Conservation (phyloP, 1,139 yeast genomes). For the Pichia sp. region DNA sequence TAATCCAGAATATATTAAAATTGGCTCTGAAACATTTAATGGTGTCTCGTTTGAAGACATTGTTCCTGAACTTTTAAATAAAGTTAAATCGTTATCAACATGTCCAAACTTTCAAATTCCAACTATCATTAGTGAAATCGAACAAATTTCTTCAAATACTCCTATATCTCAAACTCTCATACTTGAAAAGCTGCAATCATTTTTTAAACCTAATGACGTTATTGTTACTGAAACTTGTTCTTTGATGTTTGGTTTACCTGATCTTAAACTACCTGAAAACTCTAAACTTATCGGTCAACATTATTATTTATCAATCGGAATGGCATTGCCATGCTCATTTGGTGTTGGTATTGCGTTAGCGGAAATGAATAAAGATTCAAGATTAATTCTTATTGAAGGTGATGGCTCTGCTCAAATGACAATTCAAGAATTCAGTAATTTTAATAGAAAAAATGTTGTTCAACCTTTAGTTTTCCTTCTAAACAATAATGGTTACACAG, state of each 20-base stretch:
- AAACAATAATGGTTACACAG: slow-evolving; percentile 82
- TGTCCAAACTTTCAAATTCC: slow-evolving; percentile 25
- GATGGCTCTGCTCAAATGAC: slow-evolving; percentile 95
- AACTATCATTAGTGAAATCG: slow-evolving; percentile 16
- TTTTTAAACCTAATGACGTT: slow-evolving; percentile 55
- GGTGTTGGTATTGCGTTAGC: slow-evolving; percentile 69
- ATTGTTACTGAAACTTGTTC: slow-evolving; percentile 75
- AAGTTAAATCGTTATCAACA: slow-evolving; percentile 35
- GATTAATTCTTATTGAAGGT: slow-evolving; percentile 71
- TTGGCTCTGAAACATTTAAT: slow-evolving; percentile 35
- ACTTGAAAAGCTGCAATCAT: slow-evolving; percentile 26
- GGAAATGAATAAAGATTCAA: slow-evolving; percentile 40
- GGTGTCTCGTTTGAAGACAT: slow-evolving; percentile 44
- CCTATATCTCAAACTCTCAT: slow-evolving; percentile 35
- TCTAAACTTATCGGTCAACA: slow-evolving; percentile 53
- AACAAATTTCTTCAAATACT: slow-evolving; percentile 20
- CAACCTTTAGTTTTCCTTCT: slow-evolving; percentile 61
- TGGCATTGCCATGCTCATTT: slow-evolving; percentile 75
- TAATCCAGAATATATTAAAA: slow-evolving; percentile 40
- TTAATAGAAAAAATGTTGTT: slow-evolving; percentile 47
- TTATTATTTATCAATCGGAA: slow-evolving; percentile 80
- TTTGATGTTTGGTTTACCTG: slow-evolving; percentile 64
- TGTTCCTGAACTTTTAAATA: slow-evolving; percentile 34
- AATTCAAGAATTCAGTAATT: slow-evolving; percentile 69
- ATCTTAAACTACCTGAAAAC: slow-evolving; percentile 49